phyloP scores from a whole-genome alignment of 306 rosid genomes.

The Rosa persica region DNA sequence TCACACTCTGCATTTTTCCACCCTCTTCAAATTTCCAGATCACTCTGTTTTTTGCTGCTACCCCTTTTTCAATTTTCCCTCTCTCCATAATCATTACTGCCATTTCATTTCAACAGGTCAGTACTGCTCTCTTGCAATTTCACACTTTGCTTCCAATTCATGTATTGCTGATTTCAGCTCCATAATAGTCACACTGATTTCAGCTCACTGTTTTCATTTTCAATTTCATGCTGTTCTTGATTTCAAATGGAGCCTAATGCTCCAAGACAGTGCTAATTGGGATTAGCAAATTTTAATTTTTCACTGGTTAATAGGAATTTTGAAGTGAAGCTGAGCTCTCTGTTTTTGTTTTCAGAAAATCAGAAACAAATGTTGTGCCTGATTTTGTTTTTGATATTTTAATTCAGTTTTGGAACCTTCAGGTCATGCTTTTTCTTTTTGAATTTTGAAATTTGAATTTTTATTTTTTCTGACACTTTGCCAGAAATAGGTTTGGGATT shows the following conservation, averaged over 20 bases:
- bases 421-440: too few species aligned
- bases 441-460: background rate
- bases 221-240: background rate
- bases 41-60: background rate
- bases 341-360: background rate
- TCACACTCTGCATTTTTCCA: slow-evolving; percentile 20
- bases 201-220: background rate
- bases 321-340: background rate
- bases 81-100: background rate
- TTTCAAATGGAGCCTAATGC: background rate
- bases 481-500: slow-evolving; percentile 20
- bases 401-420: too few species aligned
- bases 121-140: background rate
- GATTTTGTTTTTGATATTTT: background rate
- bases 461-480: slow-evolving; percentile 5
- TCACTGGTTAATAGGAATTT: background rate
- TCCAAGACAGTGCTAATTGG: background rate
- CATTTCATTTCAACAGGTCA: slow-evolving; percentile 1
- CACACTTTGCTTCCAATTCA: background rate
- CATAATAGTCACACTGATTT: background rate
- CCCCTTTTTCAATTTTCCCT: background rate
- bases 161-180: background rate
- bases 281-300: background rate
- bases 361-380: too few species aligned
- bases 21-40: background rate